phyloP scores from a whole-genome alignment of 2,329 filamentous ascomycete genomes.

The Xylaria sp. region DNA sequence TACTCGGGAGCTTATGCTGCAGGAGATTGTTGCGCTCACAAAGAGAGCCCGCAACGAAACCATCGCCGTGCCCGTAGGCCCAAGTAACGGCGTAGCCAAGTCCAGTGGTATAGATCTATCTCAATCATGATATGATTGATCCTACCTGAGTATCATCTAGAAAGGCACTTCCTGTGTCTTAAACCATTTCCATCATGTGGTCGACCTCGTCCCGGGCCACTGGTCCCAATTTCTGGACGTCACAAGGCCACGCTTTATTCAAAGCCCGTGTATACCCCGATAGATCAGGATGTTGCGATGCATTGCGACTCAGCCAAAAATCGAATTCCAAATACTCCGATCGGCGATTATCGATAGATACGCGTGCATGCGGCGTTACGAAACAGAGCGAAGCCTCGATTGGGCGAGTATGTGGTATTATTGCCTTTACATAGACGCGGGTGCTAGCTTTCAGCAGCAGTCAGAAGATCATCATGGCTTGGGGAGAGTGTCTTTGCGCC shows the following conservation, averaged over 20 bases:
- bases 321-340: not conserved
- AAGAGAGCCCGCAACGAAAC: constrained; percentile 43
- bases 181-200: not conserved
- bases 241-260: not conserved
- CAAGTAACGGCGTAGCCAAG: constrained; percentile 30
- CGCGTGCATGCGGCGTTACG: not conserved
- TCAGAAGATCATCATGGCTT: not conserved
- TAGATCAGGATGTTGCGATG: constrained; percentile 21
- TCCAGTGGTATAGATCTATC: constrained; percentile 31
- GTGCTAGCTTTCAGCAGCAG: not conserved
- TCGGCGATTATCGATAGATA: constrained; percentile 1
- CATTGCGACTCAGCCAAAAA: constrained; percentile 12
- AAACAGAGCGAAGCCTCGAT: not conserved
- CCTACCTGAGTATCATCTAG: not conserved
- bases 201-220: not conserved
- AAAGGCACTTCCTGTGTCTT: not conserved
- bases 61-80: constrained; percentile 25
- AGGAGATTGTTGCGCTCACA: constrained; percentile 53
- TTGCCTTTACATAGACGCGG: not conserved
- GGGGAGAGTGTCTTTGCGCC: not conserved
- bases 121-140: constrained; percentile 6
- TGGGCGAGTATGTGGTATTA: not conserved
- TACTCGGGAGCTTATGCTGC: constrained; percentile 71
- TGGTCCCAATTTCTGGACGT: not conserved
- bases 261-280: constrained; percentile 22